phyloP scores from a whole-genome alignment of 345 rosid genomes.

The Dipteronia dyeriana region DNA sequence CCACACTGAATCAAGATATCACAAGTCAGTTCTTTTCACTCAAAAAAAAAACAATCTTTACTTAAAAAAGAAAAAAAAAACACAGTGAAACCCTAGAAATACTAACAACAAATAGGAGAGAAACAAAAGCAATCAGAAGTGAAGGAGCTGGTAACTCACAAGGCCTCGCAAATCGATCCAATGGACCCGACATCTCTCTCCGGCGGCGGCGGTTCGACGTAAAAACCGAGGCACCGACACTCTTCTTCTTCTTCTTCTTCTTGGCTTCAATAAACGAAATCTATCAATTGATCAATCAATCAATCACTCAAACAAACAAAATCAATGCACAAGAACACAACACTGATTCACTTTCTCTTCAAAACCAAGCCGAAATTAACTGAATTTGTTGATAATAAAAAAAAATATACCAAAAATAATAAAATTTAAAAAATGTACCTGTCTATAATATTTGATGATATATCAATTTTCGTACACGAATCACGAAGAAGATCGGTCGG shows the following conservation, averaged over 20 bases:
- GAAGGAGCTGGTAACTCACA: slow-evolving; percentile 52
- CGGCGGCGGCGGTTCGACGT: background rate
- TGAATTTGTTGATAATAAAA: background rate
- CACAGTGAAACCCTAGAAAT: slow-evolving; percentile 37
- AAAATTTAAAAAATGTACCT: background rate
- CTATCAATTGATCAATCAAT: slow-evolving; percentile 22
- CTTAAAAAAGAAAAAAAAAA: too few species aligned
- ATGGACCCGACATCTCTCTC: slow-evolving; percentile 84
- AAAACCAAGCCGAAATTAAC: slow-evolving; percentile 24
- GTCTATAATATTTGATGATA: background rate
- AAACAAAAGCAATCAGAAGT: background rate
- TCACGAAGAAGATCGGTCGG: slow-evolving; percentile 58
- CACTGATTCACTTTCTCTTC: slow-evolving; percentile 11
- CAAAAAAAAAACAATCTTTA: background rate
- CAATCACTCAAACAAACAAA: slow-evolving; percentile 26
- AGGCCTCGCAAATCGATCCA: slow-evolving; percentile 93
- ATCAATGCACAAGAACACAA: slow-evolving; percentile 28
- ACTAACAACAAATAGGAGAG: background rate
- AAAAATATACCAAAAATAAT: background rate
- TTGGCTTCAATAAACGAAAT: background rate
- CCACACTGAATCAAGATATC: background rate
- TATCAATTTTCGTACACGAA: slow-evolving; percentile 3
- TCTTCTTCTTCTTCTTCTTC: background rate
- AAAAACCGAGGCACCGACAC: slow-evolving; percentile 10
- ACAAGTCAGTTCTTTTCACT: background rate